A percentile compares a stretch with the other conserved stretches of the same genome.
phyloP scores from a whole-genome alignment of 164 flowering plant genomes.

The Kingdonia uniflora region DNA sequence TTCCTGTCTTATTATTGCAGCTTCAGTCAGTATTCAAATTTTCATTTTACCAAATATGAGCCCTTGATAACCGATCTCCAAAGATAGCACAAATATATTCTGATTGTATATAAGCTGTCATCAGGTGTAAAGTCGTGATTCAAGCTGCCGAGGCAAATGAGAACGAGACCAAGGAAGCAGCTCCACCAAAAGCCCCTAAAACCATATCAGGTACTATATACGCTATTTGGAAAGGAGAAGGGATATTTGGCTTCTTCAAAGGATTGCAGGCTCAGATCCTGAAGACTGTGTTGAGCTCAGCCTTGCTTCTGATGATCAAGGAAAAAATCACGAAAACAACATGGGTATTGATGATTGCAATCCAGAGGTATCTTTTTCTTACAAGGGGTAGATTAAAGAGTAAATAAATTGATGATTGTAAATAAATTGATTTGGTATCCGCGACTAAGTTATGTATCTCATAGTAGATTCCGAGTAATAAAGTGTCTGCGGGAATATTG shows the following conservation, averaged over 20 bases:
- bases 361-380: slow-evolving; percentile 30
- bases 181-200: slow-evolving; percentile 16
- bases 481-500: too few species aligned
- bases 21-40: too few species aligned
- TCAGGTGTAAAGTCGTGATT: slow-evolving; percentile 80
- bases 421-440: slow-evolving; percentile 10
- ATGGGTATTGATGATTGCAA: slow-evolving; percentile 60
- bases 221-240: slow-evolving; percentile 61
- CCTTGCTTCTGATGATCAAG: slow-evolving; percentile 73
- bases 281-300: slow-evolving; percentile 70
- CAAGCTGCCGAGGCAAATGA: slow-evolving; percentile 62
- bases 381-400: slow-evolving; percentile 29
- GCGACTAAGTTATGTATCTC: neutral
- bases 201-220: slow-evolving; percentile 31
- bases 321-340: slow-evolving; percentile 69
- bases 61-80: too few species aligned
- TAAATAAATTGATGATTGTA: slow-evolving; percentile 9
- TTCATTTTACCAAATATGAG: too few species aligned
- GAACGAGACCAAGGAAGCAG: slow-evolving; percentile 18
- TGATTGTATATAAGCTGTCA: slow-evolving; percentile 3
- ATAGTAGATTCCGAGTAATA: too few species aligned
- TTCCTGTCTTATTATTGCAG: too few species aligned
- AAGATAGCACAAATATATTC: too few species aligned
- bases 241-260: slow-evolving; percentile 56
- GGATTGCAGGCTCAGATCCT: slow-evolving; percentile 65